These are phyloP conservation scores for Skeletonema marinoi DNA, from an alignment of 108 stramenopile genomes.

Conservation along the genomic window DNA sequence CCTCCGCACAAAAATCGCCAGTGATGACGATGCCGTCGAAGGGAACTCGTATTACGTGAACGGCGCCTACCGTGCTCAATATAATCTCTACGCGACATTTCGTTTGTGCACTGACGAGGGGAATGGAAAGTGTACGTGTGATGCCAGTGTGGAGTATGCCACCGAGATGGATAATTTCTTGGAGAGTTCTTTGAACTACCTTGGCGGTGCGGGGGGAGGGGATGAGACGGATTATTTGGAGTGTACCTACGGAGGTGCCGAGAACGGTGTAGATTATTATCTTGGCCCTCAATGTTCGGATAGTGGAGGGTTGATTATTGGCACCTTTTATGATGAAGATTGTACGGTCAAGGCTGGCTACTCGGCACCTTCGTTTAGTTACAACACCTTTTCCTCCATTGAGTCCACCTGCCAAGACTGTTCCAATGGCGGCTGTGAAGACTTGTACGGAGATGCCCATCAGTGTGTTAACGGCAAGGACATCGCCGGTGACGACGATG, in stretches of 20 bases:
- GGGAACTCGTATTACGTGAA: slow-evolving; percentile 57
- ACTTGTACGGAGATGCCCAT: slow-evolving; percentile 40
- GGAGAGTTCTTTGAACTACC: slow-evolving; percentile 16
- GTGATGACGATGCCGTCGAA: slow-evolving; percentile 47
- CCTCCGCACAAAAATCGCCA: slow-evolving; percentile 36
- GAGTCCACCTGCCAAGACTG: slow-evolving; percentile 49
- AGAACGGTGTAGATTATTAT: slow-evolving; percentile 54
- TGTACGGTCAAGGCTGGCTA: slow-evolving; percentile 57
- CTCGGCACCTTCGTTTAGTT: slow-evolving; percentile 35
- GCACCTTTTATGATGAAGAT: slow-evolving; percentile 63
- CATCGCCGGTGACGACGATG: slow-evolving; percentile 32
- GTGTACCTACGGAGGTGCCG: slow-evolving; percentile 45
- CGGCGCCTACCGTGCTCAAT: slow-evolving; percentile 56
- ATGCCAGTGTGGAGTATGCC: slow-evolving; percentile 50
- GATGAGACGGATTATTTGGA: slow-evolving; percentile 56
- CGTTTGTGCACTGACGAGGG: slow-evolving; percentile 41
- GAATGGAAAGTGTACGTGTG: slow-evolving; percentile 32
- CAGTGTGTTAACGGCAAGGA: slow-evolving; percentile 55
- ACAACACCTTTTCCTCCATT: slow-evolving; percentile 44
- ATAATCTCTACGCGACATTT: slow-evolving; percentile 44
- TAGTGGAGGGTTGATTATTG: slow-evolving; percentile 46
- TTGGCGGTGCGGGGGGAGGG: slow-evolving; percentile 7
- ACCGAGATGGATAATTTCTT: slow-evolving; percentile 36
- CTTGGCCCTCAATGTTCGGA: slow-evolving; percentile 52
- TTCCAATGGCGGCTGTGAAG: slow-evolving; percentile 33